These are phyloP conservation scores for Eucommia ulmoides DNA, from an alignment of 257 asterid species.

Conservation along the genomic window DNA sequence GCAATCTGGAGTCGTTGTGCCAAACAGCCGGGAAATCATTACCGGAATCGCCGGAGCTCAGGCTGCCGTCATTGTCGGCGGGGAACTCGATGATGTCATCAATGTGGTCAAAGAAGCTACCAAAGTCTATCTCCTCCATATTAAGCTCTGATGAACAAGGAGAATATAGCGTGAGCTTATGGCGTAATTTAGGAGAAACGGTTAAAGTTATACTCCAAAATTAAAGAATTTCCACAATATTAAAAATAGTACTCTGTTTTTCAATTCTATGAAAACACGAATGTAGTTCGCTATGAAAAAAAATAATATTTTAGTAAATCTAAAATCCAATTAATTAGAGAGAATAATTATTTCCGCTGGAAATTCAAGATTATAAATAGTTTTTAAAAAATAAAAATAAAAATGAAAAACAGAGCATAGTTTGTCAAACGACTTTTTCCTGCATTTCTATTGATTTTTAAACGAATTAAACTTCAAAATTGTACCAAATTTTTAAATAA, in stretches of 20 bases:
- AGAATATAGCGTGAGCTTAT: not conserved
- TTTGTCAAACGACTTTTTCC: no score
- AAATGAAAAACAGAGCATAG: no score
- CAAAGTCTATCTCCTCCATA: constrained; percentile 64
- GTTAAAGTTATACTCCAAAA: not conserved
- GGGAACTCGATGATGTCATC: constrained; percentile 92
- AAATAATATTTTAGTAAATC: not conserved
- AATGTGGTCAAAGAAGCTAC: constrained; percentile 76
- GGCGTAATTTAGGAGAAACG: not conserved
- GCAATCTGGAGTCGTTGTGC: constrained; percentile 35
- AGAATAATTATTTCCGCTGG: no score
- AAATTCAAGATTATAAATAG: no score
- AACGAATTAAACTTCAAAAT: no score
- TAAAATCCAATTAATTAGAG: no score
- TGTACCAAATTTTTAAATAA: no score
- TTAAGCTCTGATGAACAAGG: constrained; percentile 14
- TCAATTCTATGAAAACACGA: not conserved
- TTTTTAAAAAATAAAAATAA: no score
- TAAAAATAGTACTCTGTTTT: not conserved
- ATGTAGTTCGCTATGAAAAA: not conserved
- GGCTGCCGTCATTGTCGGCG: constrained; percentile 42
- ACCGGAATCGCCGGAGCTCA: constrained; percentile 39
- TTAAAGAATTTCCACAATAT: not conserved
- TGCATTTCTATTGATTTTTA: no score
- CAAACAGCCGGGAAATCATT: constrained; percentile 55